Evolutionary conservation across 495 filamentous ascomycete genomes (phyloP).

Genomic region (Poronia punctata): DNA sequence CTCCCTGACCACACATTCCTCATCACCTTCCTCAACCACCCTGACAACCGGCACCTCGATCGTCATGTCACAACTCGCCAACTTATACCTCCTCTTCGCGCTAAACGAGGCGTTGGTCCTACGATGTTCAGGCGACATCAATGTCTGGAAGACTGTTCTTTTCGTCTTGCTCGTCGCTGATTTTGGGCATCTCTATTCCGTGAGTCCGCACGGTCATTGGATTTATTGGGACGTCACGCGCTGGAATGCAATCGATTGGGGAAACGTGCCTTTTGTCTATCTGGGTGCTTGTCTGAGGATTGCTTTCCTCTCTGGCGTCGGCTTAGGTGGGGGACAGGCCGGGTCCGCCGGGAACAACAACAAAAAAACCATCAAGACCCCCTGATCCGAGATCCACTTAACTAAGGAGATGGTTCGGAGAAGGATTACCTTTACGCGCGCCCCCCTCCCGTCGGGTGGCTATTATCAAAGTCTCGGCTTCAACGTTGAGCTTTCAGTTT

Average conservation of each 20-base stretch:
- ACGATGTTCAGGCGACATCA: conserved; percentile 51
- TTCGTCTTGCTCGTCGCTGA: conserved; percentile 58
- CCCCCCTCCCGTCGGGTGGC: too few relatives aligned
- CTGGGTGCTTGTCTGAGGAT: conserved; percentile 48
- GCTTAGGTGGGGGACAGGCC: conserved; percentile 22
- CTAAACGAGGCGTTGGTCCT: conserved; percentile 64
- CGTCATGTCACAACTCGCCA: conserved; percentile 55
- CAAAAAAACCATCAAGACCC: conserved; percentile 9
- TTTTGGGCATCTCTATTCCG: conserved; percentile 58
- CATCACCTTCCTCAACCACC: conserved; percentile 33
- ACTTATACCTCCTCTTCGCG: conserved; percentile 60
- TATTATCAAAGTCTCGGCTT: too few relatives aligned
- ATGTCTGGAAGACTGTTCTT: conserved; percentile 58
- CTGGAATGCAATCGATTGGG: conserved; percentile 63
- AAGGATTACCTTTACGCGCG: too few relatives aligned
- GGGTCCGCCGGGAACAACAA: conserved; percentile 10
- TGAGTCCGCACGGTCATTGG: conserved; percentile 40
- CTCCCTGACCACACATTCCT: conserved; percentile 44
- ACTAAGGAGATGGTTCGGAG: too few relatives aligned
- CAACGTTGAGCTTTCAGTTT: too few relatives aligned
- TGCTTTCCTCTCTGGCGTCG: conserved; percentile 48
- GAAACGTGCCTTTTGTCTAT: conserved; percentile 58
- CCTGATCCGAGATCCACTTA: conserved; percentile 1
- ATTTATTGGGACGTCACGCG: conserved; percentile 49
- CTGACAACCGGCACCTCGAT: conserved; percentile 46